A percentile compares a stretch with the other conserved stretches of the same genome.
Evolutionary conservation across 169 alveolate genomes (phyloP).

Genomic region (Cytauxzoon felis): DNA sequence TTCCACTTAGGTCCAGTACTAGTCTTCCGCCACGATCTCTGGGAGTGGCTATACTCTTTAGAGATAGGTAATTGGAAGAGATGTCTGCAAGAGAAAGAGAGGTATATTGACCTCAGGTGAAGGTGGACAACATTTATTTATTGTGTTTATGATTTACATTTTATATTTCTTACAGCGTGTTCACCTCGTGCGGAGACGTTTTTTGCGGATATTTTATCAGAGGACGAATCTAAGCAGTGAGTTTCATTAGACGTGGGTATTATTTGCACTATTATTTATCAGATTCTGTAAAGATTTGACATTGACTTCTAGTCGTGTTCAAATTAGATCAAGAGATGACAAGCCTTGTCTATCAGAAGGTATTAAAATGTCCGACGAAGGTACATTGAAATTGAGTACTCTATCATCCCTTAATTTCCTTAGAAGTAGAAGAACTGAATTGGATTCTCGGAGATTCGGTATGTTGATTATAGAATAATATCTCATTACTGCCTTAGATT

Average conservation of each 20-base stretch:
- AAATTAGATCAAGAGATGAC: conserved; percentile 35
- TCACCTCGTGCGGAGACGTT: conserved; percentile 27
- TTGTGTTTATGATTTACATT: too few relatives aligned
- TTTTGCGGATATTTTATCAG: conserved; percentile 40
- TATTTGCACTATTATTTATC: neutral
- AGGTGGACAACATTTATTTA: too few relatives aligned
- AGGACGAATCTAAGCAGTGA: conserved; percentile 50
- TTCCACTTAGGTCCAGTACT: too few relatives aligned
- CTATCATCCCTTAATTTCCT: neutral
- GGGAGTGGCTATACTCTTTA: too few relatives aligned
- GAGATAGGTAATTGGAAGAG: too few relatives aligned
- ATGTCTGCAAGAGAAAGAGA: too few relatives aligned
- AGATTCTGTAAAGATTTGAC: conserved; percentile 54
- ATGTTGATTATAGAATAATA: neutral
- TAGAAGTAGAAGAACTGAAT: conserved; percentile 54
- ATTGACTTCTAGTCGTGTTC: conserved; percentile 22
- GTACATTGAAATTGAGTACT: neutral
- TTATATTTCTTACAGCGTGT: conserved; percentile 23
- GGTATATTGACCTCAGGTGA: too few relatives aligned
- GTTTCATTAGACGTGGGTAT: neutral
- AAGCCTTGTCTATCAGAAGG: conserved; percentile 8
- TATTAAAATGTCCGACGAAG: conserved; percentile 6
- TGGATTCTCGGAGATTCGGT: conserved; percentile 62
- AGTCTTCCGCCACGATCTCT: too few relatives aligned
- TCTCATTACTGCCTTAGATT: neutral